Conservation (phyloP, 306 rosid genomes). For the Chamaecrista fasciculata region DNA sequence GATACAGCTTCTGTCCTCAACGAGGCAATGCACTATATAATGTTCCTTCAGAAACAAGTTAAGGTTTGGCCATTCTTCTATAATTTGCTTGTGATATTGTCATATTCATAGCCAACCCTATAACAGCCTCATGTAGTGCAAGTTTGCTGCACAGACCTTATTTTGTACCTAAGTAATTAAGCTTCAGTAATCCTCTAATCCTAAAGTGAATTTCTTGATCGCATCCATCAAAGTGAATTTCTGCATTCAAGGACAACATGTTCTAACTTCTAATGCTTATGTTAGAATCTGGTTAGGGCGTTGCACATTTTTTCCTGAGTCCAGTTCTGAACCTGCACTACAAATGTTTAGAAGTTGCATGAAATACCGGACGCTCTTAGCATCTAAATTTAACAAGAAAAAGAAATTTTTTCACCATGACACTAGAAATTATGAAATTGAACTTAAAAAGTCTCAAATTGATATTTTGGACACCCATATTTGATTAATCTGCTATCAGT, state of each 20-base stretch:
- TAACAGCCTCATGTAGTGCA: slow-evolving; percentile 12
- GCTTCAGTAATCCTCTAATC: neutral
- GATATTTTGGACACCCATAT: neutral
- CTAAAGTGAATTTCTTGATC: slow-evolving; percentile 20
- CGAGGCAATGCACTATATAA: slow-evolving; percentile 93
- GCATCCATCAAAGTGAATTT: neutral
- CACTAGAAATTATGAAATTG: neutral
- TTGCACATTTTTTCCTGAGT: neutral
- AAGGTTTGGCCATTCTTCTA: slow-evolving; percentile 67
- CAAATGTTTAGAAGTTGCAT: no score
- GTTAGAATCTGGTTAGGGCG: neutral
- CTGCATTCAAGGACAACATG: neutral
- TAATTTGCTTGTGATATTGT: slow-evolving; percentile 11
- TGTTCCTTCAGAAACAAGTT: slow-evolving; percentile 94
- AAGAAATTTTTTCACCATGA: neutral
- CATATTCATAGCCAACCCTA: neutral
- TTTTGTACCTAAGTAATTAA: neutral
- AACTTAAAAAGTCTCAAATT: neutral
- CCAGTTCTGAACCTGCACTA: neutral
- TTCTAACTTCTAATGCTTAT: neutral
- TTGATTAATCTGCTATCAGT: neutral
- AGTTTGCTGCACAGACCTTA: slow-evolving; percentile 6
- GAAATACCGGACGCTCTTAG: no score
- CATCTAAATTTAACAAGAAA: neutral
- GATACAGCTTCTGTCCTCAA: slow-evolving; percentile 93